Base-by-base conservation (phyloP, 2,329 filamentous ascomycete genomes). In the Periglandula ipomoeae region DNA sequence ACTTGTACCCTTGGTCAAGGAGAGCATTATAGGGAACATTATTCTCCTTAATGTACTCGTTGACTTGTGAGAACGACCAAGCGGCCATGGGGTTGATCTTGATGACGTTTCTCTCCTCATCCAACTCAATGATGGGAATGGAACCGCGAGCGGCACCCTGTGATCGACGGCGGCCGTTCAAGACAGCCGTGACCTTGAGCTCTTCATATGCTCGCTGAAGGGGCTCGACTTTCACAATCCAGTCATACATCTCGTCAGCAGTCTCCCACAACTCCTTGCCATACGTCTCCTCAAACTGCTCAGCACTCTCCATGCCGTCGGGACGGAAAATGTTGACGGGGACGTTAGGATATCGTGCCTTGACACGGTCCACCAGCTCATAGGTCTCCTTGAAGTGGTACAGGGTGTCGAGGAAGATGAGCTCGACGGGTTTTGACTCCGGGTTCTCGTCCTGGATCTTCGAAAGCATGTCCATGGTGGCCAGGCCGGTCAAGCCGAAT, bases 31-130 rank as follows among this genome's bases (percentile, higher is more conserved):
- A 97, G 0, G 93, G 93, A 4, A 98, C 89, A 52, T 89, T 70
- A 74, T 96, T 80, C 61, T 86, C 83, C 59, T 82, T 79, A 70
- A 96, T 81, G 71, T 98, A 98, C 37, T 80, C 75, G 68, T 90
- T 84, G 52, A 98, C 91, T 64, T 97, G 86, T 53, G 81, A 73
- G 71, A 98, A 98, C 39, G 79, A 79, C 93, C 93, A 98, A 71
- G 90, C 89, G 62, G 90, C 90, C 55, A 98, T 74, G 11, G 93
- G 93, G 75, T 97, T 98, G 79, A 98, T 85, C 78, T 98, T 98
- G 76, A 97, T 81, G 55, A 97, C 77, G 47, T 89, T 89, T 24
- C 85, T 81, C 66, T 95, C 91, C 52, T 81, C 77, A 64, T 96
- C 90, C 23, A 97, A 73, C 68, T 98, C 93, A 61, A 98, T 80